Base-by-base conservation (phyloP, 1,284 basidiomycete genomes). In the Cutaneotrichosporon mucoides region DNA sequence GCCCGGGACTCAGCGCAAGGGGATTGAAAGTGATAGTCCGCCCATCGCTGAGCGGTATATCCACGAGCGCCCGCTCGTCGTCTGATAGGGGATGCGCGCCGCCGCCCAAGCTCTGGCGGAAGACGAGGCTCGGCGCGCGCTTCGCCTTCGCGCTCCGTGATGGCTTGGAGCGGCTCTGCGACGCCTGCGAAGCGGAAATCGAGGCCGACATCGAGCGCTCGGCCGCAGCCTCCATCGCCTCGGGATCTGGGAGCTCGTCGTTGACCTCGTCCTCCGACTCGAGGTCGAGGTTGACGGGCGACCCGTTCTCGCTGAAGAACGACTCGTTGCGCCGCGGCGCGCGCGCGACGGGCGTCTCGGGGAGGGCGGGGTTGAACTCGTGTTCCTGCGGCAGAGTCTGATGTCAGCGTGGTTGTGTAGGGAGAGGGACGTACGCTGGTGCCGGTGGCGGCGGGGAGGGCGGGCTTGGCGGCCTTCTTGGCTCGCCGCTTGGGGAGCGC, bases 381-480 rank as follows among this genome's bases (percentile, higher is more conserved):
- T 75, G 70, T 55, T 74, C 64, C 59, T 76, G 75, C 13, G 75
- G 75, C 8, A 76, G 63, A 1, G 67, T 60, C 69, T 73, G 61
- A 8, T 4, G 49, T 57, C 11, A 57, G 56, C 40, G 4, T 1
- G 40, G 35, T 5, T 10, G 40, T 12, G 1, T 2, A 33, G 11
- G 7, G 38, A 49, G 24, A 4, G 53, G 9, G 24, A 35, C 43
- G 48, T 57, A 57, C 56, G 13, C 53, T 56, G 11, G 15, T 49
- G 12, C 56, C 49, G 1, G 54, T 61, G 10, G 59, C 43, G 3
- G 50, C 40, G 4, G 62, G 62, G 16, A 64, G 59, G 43, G 47
- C 42, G 8, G 50, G 45, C 50, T 61, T 61, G 42, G 48, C 46
- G 34, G 44, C 40, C 59, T 63, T 63, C 51, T 61, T 42, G 41